Base-by-base conservation (phyloP, 148 eudicot species). In the Chenopodium formosanum region DNA sequence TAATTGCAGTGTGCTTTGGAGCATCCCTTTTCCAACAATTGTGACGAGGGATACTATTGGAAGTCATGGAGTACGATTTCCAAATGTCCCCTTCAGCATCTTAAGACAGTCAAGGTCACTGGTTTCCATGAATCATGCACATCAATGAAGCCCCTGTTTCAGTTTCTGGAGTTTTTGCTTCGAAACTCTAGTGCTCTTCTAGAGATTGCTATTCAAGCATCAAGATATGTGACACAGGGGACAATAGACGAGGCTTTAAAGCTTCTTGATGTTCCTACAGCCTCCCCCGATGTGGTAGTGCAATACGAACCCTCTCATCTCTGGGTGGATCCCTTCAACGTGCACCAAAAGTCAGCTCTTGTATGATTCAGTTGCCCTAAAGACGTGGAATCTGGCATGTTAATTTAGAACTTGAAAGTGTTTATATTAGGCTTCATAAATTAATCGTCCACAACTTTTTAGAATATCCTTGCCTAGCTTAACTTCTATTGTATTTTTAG, bases 281-380 rank as follows among this genome's bases (percentile, higher is more conserved):
- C 82, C 58, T 83, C 85, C 56, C 82, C 82, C 40, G 85, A 79
- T 68, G 85, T 23, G 46, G 71, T 83, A 19, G 79, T 83, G 58
- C 79, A 44, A 14, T 79, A 79, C 44, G 82, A 83, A 75, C 85
- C 85, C 23, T 74, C 82, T 79, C 62, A 56, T 37, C 47, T 83
- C 5, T 83, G 85, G 85, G 79, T 83, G 29, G 82, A 79, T 67
- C 79, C 85, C 20, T 75, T 66, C 16, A 67, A 62, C 73, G 74
- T 79, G 74, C 74, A 74, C 79, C 23, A 74, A 3, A 14, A 22
- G 25, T 19, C 7, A 7, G 50, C 27, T 73, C 78, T 53, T 62
- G 6, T 4, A 58, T 14, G 60, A 53, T 53, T 53, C 60, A 56
- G 44, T 5, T 40, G 44, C 44, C 44, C 44, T 40, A 5, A 40